Conservation (phyloP, 1,284 basidiomycete species). For the Ganoderma resinaceum region DNA sequence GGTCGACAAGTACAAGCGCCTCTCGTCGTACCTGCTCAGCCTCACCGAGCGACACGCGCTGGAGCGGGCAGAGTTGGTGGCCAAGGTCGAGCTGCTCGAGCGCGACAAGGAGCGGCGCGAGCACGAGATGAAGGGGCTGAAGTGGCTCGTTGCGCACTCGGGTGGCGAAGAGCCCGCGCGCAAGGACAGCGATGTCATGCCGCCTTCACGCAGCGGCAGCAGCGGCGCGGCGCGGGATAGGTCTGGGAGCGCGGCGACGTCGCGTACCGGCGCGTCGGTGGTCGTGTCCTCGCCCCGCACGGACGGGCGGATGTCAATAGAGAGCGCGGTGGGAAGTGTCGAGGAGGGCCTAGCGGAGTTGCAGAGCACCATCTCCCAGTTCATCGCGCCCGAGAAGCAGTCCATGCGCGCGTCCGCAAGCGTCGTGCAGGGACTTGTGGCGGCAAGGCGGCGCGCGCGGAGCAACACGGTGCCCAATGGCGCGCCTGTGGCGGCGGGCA, state of each 20-base stretch:
- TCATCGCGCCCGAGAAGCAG: slow-evolving; percentile 34
- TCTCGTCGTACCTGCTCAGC: slow-evolving; percentile 47
- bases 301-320: slow-evolving; percentile 23
- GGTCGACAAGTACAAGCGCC: slow-evolving; percentile 43
- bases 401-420: neutral
- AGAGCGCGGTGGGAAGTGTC: slow-evolving; percentile 36
- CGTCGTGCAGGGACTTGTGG: neutral
- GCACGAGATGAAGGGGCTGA: slow-evolving; percentile 55
- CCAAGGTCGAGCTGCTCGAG: slow-evolving; percentile 51
- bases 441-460: slow-evolving; percentile 8
- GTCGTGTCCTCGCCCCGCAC: neutral
- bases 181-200: slow-evolving; percentile 24
- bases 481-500: neutral
- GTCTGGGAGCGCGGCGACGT: slow-evolving; percentile 19
- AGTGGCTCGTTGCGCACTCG: slow-evolving; percentile 52
- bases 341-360: slow-evolving; percentile 42
- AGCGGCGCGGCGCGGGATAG: slow-evolving; percentile 11
- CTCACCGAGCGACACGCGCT: slow-evolving; percentile 50
- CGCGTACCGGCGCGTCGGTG: slow-evolving; percentile 1
- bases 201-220: neutral
- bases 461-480: slow-evolving; percentile 37
- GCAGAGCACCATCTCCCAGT: slow-evolving; percentile 38
- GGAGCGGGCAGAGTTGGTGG: slow-evolving; percentile 49
- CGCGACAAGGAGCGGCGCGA: slow-evolving; percentile 49
- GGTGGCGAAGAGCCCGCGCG: slow-evolving; percentile 19